These are phyloP conservation scores for Pseudodiploospora longispora DNA, from an alignment of 2,329 filamentous ascomycete species.

Conservation along the genomic window DNA sequence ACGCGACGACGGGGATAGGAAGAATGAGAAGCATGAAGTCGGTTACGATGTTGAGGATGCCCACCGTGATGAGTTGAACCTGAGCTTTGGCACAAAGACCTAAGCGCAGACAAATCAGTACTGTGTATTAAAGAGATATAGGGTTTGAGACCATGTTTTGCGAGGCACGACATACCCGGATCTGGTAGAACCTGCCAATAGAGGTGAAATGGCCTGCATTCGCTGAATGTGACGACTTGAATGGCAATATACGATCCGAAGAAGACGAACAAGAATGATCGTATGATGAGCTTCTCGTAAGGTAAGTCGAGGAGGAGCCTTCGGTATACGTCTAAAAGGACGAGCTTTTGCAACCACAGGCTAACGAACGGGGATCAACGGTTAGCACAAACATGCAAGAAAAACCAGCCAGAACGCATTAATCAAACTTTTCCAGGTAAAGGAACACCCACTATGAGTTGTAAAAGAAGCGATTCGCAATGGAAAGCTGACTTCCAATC, in stretches of 20 bases:
- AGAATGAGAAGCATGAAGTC: slow-evolving; percentile 20
- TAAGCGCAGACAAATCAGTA: slow-evolving; percentile 2
- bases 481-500: slow-evolving; percentile 25
- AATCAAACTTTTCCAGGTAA: neutral
- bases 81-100: slow-evolving; percentile 21
- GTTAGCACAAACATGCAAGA: neutral
- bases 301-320: slow-evolving; percentile 15
- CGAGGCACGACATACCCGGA: slow-evolving; percentile 18
- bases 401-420: neutral
- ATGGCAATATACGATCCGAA: slow-evolving; percentile 22
- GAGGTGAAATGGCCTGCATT: slow-evolving; percentile 38
- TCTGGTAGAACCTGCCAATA: slow-evolving; percentile 48
- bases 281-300: slow-evolving; percentile 17
- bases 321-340: slow-evolving; percentile 19
- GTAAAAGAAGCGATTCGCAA: slow-evolving; percentile 24
- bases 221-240: slow-evolving; percentile 25
- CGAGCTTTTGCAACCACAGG: slow-evolving; percentile 22
- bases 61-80: slow-evolving; percentile 24
- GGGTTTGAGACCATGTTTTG: too few relatives aligned
- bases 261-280: slow-evolving; percentile 19
- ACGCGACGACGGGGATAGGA: slow-evolving; percentile 19
- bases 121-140: neutral
- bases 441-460: slow-evolving; percentile 24
- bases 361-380: neutral
- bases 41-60: slow-evolving; percentile 25